Evolutionary conservation across 352 stramenopile species (phyloP).

Genomic region (Pythium phragmitis): DNA sequence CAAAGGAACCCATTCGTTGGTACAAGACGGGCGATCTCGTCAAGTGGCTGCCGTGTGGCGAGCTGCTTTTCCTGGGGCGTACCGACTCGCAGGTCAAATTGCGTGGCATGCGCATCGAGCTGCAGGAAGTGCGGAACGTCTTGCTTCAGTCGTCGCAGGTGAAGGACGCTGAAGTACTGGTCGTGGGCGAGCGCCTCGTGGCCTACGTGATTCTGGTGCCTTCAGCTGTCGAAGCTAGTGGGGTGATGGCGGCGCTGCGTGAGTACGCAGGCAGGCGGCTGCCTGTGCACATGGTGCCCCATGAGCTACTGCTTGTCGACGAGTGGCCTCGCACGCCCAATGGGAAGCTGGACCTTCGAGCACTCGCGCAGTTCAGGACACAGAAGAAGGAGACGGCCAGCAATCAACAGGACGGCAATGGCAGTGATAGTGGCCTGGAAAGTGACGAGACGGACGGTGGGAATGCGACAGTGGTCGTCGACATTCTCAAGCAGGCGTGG

Average conservation of each 20-base stretch:
- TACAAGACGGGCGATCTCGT: slow-evolving; percentile 77
- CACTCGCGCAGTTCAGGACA: slow-evolving; percentile 26
- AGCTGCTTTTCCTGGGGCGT: slow-evolving; percentile 65
- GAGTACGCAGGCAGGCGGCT: slow-evolving; percentile 34
- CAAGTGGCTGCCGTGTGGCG: slow-evolving; percentile 46
- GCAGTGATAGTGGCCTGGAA: not conserved
- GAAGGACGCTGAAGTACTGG: slow-evolving; percentile 45
- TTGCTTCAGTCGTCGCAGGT: slow-evolving; percentile 40
- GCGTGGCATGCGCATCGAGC: slow-evolving; percentile 77
- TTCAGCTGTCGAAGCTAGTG: not conserved
- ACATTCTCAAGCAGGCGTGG: slow-evolving; percentile 54
- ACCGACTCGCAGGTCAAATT: slow-evolving; percentile 81
- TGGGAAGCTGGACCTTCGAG: slow-evolving; percentile 64
- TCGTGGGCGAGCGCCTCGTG: slow-evolving; percentile 38
- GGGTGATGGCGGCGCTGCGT: not conserved
- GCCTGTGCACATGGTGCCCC: slow-evolving; percentile 69
- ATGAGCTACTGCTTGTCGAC: slow-evolving; percentile 40
- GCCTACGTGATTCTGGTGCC: slow-evolving; percentile 46
- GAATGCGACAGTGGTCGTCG: slow-evolving; percentile 31
- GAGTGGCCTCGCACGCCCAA: slow-evolving; percentile 65
- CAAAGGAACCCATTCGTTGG: slow-evolving; percentile 23
- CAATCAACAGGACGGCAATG: slow-evolving; percentile 5
- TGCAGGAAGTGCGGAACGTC: slow-evolving; percentile 73
- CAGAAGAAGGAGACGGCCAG: not conserved
- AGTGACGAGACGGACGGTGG: not conserved